These are phyloP conservation scores for Tolypocladium cylindrosporum DNA, from an alignment of 2,329 filamentous ascomycete genomes.

Conservation along the genomic window DNA sequence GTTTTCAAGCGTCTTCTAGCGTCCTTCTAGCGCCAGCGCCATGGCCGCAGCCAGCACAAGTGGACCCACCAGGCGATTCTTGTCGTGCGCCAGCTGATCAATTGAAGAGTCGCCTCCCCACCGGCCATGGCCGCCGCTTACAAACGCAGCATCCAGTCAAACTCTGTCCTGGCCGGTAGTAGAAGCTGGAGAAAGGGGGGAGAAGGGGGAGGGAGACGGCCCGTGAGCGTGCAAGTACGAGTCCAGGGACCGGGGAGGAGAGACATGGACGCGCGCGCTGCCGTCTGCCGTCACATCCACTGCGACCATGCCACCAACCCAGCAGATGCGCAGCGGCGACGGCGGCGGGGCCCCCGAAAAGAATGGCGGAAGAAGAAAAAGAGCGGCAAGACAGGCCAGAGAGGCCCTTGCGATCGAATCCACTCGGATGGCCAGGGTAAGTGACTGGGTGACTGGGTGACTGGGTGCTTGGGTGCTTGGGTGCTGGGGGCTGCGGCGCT, in stretches of 20 bases:
- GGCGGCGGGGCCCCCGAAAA: background rate
- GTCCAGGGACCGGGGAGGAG: background rate
- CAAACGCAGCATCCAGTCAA: background rate
- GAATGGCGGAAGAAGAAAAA: background rate
- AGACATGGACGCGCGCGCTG: background rate
- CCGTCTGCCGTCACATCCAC: background rate
- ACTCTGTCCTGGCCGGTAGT: background rate
- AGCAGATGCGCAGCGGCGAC: background rate
- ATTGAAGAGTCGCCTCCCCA: background rate
- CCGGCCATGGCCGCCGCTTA: background rate
- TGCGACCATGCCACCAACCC: background rate
- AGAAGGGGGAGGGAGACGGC: background rate
- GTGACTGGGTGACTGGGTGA: too few relatives aligned
- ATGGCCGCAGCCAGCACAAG: background rate
- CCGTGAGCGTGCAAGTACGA: background rate
- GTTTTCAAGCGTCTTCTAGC: slow-evolving; percentile 13
- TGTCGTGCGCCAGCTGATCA: background rate
- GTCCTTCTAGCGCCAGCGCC: slow-evolving; percentile 12
- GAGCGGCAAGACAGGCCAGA: background rate
- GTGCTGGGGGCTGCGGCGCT: background rate
- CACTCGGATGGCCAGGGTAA: background rate
- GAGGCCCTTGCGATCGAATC: background rate
- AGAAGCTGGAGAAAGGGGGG: background rate
- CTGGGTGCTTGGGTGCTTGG: too few relatives aligned
- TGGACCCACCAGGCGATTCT: background rate